Percentiles rank a stretch among this genome's conserved stretches.
phyloP scores from a whole-genome alignment of 177 flowering plant species.

The Vitis hybrid region DNA sequence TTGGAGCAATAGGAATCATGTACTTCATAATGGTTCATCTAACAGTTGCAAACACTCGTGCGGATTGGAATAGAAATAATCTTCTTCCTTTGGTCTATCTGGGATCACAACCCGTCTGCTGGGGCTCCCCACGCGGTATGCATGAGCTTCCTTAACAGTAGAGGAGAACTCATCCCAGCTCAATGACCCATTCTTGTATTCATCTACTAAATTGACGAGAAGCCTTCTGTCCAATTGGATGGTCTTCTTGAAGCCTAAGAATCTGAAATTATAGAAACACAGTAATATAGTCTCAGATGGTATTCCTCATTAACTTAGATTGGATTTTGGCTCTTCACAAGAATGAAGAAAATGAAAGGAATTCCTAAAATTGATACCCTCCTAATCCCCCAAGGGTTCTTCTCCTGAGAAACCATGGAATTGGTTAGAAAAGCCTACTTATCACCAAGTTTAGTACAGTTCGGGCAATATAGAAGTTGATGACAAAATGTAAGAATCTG shows the following conservation, averaged over 20 bases:
- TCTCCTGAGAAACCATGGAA: no score
- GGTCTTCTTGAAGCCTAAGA: conserved; percentile 62
- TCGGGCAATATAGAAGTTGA: no score
- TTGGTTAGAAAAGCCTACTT: no score
- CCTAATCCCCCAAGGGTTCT: no score
- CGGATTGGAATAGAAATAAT: conserved; percentile 69
- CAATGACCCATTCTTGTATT: conserved; percentile 39
- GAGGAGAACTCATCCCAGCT: conserved; percentile 63
- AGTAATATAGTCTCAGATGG: background rate
- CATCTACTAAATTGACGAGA: conserved; percentile 48
- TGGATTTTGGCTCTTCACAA: no score
- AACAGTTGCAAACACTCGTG: conserved; percentile 49
- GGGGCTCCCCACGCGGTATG: conserved; percentile 54
- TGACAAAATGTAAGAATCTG: no score
- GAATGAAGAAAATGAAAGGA: no score
- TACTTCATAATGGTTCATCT: conserved; percentile 31
- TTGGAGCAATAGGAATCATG: conserved; percentile 15
- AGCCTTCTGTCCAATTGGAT: conserved; percentile 54
- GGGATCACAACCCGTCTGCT: conserved; percentile 35
- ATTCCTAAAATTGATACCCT: no score
- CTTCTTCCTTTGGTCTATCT: conserved; percentile 66
- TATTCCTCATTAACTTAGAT: background rate
- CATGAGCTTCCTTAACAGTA: conserved; percentile 46
- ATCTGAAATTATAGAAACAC: conserved; percentile 29
- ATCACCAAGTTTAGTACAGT: no score